Percentiles rank a stretch among this genome's conserved stretches.
phyloP scores from a whole-genome alignment of 805 yeast genomes.

The Debaryomyces maramus region DNA sequence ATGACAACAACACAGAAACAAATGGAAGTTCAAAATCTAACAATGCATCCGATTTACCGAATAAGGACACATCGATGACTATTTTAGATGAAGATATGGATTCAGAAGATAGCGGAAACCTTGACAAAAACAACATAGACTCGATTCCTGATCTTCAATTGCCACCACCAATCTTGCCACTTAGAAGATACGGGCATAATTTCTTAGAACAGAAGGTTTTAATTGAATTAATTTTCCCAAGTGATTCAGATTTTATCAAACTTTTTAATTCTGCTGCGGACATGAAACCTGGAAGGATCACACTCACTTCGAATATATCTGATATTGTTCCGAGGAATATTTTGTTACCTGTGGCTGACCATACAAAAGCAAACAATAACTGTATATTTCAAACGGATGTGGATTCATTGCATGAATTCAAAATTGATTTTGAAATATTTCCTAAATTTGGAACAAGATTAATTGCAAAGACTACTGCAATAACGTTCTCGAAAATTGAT shows the following conservation, averaged over 20 bases:
- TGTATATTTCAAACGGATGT: constrained; percentile 84
- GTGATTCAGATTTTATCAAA: constrained; percentile 45
- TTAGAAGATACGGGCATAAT: constrained; percentile 93
- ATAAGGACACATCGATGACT: constrained; percentile 14
- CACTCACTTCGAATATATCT: constrained; percentile 70
- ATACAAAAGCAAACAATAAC: constrained; percentile 48
- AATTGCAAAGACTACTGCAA: constrained; percentile 84
- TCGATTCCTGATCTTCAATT: constrained; percentile 85
- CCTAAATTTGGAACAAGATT: constrained; percentile 94
- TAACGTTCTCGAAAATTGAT: constrained; percentile 49
- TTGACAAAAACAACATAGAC: constrained; percentile 48
- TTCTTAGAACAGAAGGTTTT: constrained; percentile 88
- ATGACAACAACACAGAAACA: background rate
- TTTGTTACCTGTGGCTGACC: constrained; percentile 71
- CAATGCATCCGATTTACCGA: background rate
- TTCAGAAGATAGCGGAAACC: constrained; percentile 40
- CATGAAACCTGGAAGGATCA: constrained; percentile 74
- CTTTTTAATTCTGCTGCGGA: constrained; percentile 44
- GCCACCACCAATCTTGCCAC: constrained; percentile 95
- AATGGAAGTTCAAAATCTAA: background rate
- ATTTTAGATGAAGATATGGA: constrained; percentile 31
- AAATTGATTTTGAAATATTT: constrained; percentile 83
- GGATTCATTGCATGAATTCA: constrained; percentile 59
- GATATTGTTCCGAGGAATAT: constrained; percentile 89
- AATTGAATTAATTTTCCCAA: constrained; percentile 70